Evolutionary conservation across 2,329 filamentous ascomycete species (phyloP).

Genomic region (Fusarium dimerum): DNA sequence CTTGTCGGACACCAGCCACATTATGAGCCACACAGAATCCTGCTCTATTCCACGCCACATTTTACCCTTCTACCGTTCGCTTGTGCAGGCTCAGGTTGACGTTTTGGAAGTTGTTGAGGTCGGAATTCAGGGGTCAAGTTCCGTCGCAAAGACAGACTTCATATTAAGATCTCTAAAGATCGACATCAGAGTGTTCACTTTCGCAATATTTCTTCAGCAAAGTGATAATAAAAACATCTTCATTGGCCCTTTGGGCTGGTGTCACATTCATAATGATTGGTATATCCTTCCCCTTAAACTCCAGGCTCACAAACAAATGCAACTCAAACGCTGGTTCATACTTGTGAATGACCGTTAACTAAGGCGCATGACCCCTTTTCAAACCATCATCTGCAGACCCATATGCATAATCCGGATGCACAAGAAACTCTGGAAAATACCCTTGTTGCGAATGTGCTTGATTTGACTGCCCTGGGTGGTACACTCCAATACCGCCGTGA

Average conservation of each 20-base stretch:
- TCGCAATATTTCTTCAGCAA: neutral
- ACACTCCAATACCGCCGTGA: conserved; percentile 23
- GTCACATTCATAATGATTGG: conserved; percentile 10
- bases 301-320: conserved; percentile 8
- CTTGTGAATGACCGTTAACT: neutral
- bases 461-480: conserved; percentile 10
- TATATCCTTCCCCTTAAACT: conserved; percentile 16
- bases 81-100: too few species aligned
- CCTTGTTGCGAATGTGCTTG: conserved; percentile 2
- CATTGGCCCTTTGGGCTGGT: neutral
- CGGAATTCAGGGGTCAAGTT: too few species aligned
- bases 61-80: too few species aligned
- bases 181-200: too few species aligned
- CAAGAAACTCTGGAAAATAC: conserved; percentile 9
- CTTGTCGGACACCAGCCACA: neutral
- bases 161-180: too few species aligned
- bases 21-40: neutral
- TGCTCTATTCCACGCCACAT: too few species aligned
- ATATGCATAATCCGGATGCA: conserved; percentile 1
- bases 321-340: neutral
- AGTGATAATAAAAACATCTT: neutral
- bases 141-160: too few species aligned
- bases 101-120: too few species aligned
- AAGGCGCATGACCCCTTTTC: conserved; percentile 2
- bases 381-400: conserved; percentile 6